Base-by-base conservation (phyloP, 1,284 basidiomycete species). In the Microbotryum silenes-acaulis region DNA sequence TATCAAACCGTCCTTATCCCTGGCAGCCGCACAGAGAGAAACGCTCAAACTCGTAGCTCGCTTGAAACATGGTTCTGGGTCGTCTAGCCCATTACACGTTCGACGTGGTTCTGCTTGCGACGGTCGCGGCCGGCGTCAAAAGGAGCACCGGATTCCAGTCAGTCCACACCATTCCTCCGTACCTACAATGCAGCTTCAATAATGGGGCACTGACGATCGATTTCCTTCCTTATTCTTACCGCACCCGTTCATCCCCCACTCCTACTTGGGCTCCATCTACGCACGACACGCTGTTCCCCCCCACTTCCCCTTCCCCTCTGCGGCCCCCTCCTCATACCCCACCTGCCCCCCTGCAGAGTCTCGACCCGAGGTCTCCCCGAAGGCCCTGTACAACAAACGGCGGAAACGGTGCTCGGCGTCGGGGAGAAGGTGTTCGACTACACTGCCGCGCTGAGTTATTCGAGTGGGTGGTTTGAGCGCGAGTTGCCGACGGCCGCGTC, bases 101-200 rank as follows among this genome's bases (percentile, higher is more conserved):
- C 58, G 94, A 97, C 74, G 89, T 87, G 27, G 82, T 91, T 59
- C 80, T 97, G 51, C 69, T 97, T 57, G 92, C 91, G 20, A 90
- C 93, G 12, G 82, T 97, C 12, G 77, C 94, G 25, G 93, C 93
- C 44, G 94, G 94, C 44, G 85, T 98, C 69, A 88, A 87, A 77
- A 85, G 89, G 67, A 87, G 91, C 33, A 92, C 87, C 62, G 91
- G 91, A 44, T 91, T 91, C 77, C 78, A 82, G 91, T 94, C 75
- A 76, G 89, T 85, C 21, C 31, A 31, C 31, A n/a, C 50, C 37
- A 42, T 6, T 10, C 23, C 20, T 27, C 42, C 9, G 12, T 16
- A 2, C 50, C 23, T 31, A 18, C 44, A 20, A 56, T 8, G 20
- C 18, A 12, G 25, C 47, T 21, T 48, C 5, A 4, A 48, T 5